Base-by-base conservation (phyloP, 805 yeast genomes). In the Saccharomycopsis amapae region DNA sequence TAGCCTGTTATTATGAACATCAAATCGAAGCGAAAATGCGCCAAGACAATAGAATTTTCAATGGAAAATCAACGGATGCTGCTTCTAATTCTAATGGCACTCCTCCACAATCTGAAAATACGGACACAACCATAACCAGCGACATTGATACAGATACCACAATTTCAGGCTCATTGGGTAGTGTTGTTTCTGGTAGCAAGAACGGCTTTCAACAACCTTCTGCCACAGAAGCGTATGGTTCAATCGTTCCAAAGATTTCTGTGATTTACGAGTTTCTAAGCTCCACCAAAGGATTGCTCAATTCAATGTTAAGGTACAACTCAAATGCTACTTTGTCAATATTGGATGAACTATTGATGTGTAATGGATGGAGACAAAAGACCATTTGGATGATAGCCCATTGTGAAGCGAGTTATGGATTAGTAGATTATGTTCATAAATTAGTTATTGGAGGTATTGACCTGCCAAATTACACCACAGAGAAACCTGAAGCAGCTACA, bases 291-390 rank as follows among this genome's bases (percentile, higher is more conserved):
- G n/a, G n/a, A n/a, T n/a, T n/a, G n/a, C n/a, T n/a, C n/a, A n/a
- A n/a, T n/a, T n/a, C n/a, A n/a, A 64, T 79, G 47, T 55, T 81
- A 17, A 67, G 67, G 20, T 62, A 65, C 45, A 79, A 81, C 56
- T 76, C 76, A 4, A 64, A 68, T 9, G 62, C 78, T 2, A 72
- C 79, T 0, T 73, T 76, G 57, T 65, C 72, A 15, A 64, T 81
- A 43, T 64, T 81, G 58, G 88, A 81, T 60, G 90, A 84, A 60
- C 63, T 84, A 68, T 64, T 83, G 44, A 81, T 82, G 85, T 74
- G 79, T 4, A 13, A 42, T 46, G 87, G 87, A 0, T 73, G 69
- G 53, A 69, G 89, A 54, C 61, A 86, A 25, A 75, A 75, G 0
- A 57, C 81, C 12, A 77, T 83, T 36, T 80, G 86, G 85, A 77